Conservation (phyloP, 768 basidiomycete species). For the Cystofilobasidium macerans region DNA sequence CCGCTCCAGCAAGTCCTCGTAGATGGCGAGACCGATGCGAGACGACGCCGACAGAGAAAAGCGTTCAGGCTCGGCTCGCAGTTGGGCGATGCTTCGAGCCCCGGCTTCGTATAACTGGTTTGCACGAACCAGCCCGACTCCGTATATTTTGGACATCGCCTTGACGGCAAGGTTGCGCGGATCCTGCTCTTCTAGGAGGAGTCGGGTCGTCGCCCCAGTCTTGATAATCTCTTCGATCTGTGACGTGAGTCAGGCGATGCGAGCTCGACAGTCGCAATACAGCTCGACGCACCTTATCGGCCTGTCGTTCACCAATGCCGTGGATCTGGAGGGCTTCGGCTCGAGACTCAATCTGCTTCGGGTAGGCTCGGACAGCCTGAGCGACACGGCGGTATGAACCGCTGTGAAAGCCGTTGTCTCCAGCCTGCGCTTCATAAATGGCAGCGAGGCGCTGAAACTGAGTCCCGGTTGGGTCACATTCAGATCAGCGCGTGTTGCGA, state of each 20-base stretch:
- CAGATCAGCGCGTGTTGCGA: too few relatives aligned
- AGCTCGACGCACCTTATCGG: background rate
- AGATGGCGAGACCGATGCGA: slow-evolving; percentile 35
- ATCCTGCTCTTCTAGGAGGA: slow-evolving; percentile 55
- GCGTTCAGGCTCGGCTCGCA: slow-evolving; percentile 36
- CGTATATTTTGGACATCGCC: slow-evolving; percentile 70
- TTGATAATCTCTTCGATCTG: slow-evolving; percentile 72
- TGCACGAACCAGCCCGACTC: slow-evolving; percentile 60
- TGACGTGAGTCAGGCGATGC: background rate
- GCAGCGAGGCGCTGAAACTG: too few relatives aligned
- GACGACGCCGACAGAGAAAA: slow-evolving; percentile 9
- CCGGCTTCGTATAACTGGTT: slow-evolving; percentile 64
- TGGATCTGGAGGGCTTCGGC: too few relatives aligned
- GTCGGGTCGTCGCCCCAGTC: slow-evolving; percentile 60
- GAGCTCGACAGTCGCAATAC: background rate
- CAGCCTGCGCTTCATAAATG: too few relatives aligned
- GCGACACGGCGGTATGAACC: too few relatives aligned
- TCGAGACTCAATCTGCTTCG: too few relatives aligned
- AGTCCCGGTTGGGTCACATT: too few relatives aligned
- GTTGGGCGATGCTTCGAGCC: slow-evolving; percentile 65
- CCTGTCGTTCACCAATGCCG: too few relatives aligned
- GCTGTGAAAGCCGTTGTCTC: too few relatives aligned
- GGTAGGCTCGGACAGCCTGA: too few relatives aligned
- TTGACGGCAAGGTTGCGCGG: slow-evolving; percentile 47
- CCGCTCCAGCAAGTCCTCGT: slow-evolving; percentile 41